A percentile compares a stretch with the other conserved stretches of the same genome.
These are phyloP conservation scores for Fusarium sp. DNA, from an alignment of 2,329 filamentous ascomycete species.

Conservation along the genomic window DNA sequence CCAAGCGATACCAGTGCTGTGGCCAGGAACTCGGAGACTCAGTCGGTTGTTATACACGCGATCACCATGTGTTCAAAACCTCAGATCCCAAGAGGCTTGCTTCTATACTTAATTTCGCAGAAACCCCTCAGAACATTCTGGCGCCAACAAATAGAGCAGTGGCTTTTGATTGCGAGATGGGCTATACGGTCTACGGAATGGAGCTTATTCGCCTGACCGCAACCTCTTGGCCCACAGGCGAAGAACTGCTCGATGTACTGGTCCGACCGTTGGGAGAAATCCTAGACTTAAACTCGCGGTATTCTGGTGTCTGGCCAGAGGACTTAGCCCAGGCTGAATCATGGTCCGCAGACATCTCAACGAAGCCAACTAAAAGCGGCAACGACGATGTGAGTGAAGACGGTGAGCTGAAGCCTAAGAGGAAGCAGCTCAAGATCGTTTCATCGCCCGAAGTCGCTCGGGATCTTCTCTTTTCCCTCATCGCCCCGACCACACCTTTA, in stretches of 20 bases:
- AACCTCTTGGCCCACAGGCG: slow-evolving; percentile 84
- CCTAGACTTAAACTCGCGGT: slow-evolving; percentile 91
- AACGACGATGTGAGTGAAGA: slow-evolving; percentile 46
- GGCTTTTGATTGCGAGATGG: slow-evolving; percentile 97
- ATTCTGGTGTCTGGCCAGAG: slow-evolving; percentile 85
- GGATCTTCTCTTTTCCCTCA: slow-evolving; percentile 78
- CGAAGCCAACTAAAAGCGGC: slow-evolving; percentile 45
- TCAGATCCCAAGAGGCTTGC: slow-evolving; percentile 82
- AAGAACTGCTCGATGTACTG: slow-evolving; percentile 82
- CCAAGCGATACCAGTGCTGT: slow-evolving; percentile 82
- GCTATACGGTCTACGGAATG: slow-evolving; percentile 88
- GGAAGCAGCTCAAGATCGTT: slow-evolving; percentile 75
- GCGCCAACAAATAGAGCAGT: slow-evolving; percentile 71
- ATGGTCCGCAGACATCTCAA: slow-evolving; percentile 55
- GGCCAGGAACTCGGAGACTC: slow-evolving; percentile 78
- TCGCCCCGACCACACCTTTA: slow-evolving; percentile 82
- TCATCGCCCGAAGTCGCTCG: slow-evolving; percentile 80
- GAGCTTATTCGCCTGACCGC: slow-evolving; percentile 93
- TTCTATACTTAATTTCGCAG: slow-evolving; percentile 80
- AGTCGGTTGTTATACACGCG: slow-evolving; percentile 76
- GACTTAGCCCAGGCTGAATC: slow-evolving; percentile 78
- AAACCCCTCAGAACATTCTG: slow-evolving; percentile 76
- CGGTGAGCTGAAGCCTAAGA: slow-evolving; percentile 45
- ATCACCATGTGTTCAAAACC: slow-evolving; percentile 89
- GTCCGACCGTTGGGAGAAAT: slow-evolving; percentile 87